Evolutionary conservation across 768 basidiomycete genomes (phyloP).

Genomic region (Lentinula sp.): DNA sequence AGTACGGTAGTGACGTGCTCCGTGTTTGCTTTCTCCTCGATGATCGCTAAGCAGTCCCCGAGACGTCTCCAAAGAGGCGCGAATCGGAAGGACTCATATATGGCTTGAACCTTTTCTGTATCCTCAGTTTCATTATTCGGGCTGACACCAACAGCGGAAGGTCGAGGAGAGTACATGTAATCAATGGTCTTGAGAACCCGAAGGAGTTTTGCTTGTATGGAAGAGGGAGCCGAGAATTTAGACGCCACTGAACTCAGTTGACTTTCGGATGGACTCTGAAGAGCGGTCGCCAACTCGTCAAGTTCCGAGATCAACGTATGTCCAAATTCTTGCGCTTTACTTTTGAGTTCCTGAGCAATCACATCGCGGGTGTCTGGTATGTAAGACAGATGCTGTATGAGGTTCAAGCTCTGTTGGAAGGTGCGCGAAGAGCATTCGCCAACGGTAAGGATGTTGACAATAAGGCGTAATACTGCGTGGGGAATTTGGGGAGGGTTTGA

Average conservation of each 20-base stretch:
- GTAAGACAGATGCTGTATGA: constrained; percentile 89
- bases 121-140: constrained; percentile 37
- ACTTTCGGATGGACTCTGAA: constrained; percentile 52
- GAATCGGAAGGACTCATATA: constrained; percentile 91
- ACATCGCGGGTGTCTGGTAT: constrained; percentile 86
- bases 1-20: constrained; percentile 91
- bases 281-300: constrained; percentile 60
- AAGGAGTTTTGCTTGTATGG: constrained; percentile 92
- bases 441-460: constrained; percentile 95
- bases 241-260: constrained; percentile 67
- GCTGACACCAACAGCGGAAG: constrained; percentile 28
- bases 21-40: constrained; percentile 74
- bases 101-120: constrained; percentile 75
- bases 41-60: constrained; percentile 80
- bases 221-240: constrained; percentile 91
- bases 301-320: constrained; percentile 69
- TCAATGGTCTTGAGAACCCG: constrained; percentile 96
- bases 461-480: constrained; percentile 75
- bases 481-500: constrained; percentile 82
- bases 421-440: constrained; percentile 95
- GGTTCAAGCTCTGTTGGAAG: constrained; percentile 88
- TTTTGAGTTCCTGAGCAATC: constrained; percentile 81
- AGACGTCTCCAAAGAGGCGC: constrained; percentile 83
- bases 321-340: constrained; percentile 86
- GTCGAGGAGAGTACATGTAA: constrained; percentile 80